These are phyloP conservation scores for Aphanomyces cochlioides DNA, from an alignment of 352 stramenopile genomes.

Conservation along the genomic window DNA sequence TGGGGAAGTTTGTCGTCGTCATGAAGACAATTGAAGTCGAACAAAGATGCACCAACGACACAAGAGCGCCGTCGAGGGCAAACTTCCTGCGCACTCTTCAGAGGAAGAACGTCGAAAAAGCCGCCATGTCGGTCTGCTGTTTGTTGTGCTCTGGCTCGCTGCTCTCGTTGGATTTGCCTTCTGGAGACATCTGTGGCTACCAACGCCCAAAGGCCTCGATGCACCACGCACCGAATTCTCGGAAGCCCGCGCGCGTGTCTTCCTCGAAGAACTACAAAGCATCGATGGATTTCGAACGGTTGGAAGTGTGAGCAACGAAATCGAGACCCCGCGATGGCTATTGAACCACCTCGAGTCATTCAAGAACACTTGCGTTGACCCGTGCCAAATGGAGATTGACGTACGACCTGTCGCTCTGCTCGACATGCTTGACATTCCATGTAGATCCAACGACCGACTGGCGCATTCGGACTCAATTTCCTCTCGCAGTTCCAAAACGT, in stretches of 20 bases:
- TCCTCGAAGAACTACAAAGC: constrained; percentile 65
- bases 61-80: background rate
- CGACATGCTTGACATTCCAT: background rate
- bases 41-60: background rate
- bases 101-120: background rate
- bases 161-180: constrained; percentile 6
- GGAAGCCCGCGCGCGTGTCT: constrained; percentile 49
- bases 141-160: constrained; percentile 1
- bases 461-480: constrained; percentile 73
- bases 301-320: constrained; percentile 60
- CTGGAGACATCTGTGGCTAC: constrained; percentile 52
- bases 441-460: constrained; percentile 54
- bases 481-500: constrained; percentile 80
- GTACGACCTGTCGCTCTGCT: constrained; percentile 17
- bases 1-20: too few relatives aligned
- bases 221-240: constrained; percentile 45
- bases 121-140: background rate
- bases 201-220: constrained; percentile 40
- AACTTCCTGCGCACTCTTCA: too few relatives aligned
- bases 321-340: constrained; percentile 54
- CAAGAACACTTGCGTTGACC: background rate
- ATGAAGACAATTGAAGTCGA: background rate
- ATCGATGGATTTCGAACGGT: constrained; percentile 62
- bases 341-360: constrained; percentile 41
- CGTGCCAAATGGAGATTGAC: constrained; percentile 30